Evolutionary conservation across 768 basidiomycete species (phyloP).

Genomic region (Amanita rimosa): DNA sequence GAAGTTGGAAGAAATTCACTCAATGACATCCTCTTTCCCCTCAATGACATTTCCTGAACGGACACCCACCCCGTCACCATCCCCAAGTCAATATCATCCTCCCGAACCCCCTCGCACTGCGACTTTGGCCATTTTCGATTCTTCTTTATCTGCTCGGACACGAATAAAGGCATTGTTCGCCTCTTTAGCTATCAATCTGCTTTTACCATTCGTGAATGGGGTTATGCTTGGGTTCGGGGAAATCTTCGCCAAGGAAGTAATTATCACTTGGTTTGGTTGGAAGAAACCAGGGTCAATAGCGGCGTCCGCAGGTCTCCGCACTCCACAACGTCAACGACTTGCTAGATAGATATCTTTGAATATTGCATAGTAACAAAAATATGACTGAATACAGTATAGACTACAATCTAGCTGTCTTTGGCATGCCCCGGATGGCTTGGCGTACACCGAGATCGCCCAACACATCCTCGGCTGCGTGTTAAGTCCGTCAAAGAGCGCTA

Average conservation of each 20-base stretch:
- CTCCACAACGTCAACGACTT: slow-evolving; percentile 3
- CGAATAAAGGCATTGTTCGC: slow-evolving; percentile 60
- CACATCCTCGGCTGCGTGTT: slow-evolving; percentile 55
- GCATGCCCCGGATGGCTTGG: slow-evolving; percentile 70
- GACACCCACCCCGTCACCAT: slow-evolving; percentile 36
- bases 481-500: slow-evolving; percentile 1
- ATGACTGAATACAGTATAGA: slow-evolving; percentile 1
- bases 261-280: slow-evolving; percentile 46
- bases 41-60: slow-evolving; percentile 68
- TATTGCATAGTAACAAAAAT: not conserved
- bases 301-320: slow-evolving; percentile 24
- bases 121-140: slow-evolving; percentile 63
- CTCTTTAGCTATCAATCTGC: slow-evolving; percentile 72
- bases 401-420: slow-evolving; percentile 54
- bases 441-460: slow-evolving; percentile 74
- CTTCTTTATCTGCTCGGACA: slow-evolving; percentile 51
- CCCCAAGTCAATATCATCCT: slow-evolving; percentile 13
- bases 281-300: slow-evolving; percentile 26
- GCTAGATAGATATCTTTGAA: not conserved
- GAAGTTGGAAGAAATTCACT: slow-evolving; percentile 68
- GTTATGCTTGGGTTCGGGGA: slow-evolving; percentile 97
- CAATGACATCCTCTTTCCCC: slow-evolving; percentile 58
- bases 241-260: slow-evolving; percentile 77
- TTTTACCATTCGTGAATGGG: slow-evolving; percentile 85
- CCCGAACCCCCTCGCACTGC: slow-evolving; percentile 29